Conservation (phyloP, 495 filamentous ascomycete genomes). For the Talaromyces borbonicus region DNA sequence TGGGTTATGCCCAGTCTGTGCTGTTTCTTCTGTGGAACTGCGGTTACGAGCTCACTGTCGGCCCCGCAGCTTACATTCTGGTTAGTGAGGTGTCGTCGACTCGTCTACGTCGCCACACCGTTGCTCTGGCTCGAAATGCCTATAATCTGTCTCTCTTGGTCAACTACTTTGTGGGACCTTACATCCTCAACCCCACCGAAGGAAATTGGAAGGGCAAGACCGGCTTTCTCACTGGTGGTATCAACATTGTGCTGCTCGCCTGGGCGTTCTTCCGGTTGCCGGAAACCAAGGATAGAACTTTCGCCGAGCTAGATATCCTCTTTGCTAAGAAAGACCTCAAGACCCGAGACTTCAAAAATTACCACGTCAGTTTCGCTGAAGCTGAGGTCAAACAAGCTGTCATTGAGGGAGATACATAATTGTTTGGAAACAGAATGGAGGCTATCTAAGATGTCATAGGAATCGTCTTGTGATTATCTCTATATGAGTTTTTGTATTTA, state of each 20-base stretch:
- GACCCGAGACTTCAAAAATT: constrained; percentile 18
- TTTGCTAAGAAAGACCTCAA: constrained; percentile 41
- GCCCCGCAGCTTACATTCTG: constrained; percentile 56
- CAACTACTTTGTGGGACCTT: constrained; percentile 21
- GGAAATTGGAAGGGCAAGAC: constrained; percentile 34
- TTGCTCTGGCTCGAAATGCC: constrained; percentile 45
- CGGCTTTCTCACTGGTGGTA: constrained; percentile 27
- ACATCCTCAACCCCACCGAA: constrained; percentile 27
- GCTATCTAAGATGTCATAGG: background rate
- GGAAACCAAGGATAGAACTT: constrained; percentile 39
- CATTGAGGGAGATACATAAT: background rate
- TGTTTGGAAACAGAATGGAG: background rate
- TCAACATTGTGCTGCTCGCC: constrained; percentile 13
- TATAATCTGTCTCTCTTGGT: constrained; percentile 39
- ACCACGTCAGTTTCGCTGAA: constrained; percentile 1
- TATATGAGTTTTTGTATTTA: no score
- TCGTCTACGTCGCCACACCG: constrained; percentile 54
- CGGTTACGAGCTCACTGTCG: constrained; percentile 51
- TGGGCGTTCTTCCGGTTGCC: constrained; percentile 34
- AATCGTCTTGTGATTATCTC: no score
- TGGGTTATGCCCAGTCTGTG: constrained; percentile 17
- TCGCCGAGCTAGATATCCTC: constrained; percentile 47
- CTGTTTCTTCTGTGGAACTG: constrained; percentile 34
- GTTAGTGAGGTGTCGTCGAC: constrained; percentile 56
- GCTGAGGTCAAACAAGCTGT: background rate